phyloP scores from a whole-genome alignment of 768 basidiomycete genomes.

The Agaricus subrufescens region DNA sequence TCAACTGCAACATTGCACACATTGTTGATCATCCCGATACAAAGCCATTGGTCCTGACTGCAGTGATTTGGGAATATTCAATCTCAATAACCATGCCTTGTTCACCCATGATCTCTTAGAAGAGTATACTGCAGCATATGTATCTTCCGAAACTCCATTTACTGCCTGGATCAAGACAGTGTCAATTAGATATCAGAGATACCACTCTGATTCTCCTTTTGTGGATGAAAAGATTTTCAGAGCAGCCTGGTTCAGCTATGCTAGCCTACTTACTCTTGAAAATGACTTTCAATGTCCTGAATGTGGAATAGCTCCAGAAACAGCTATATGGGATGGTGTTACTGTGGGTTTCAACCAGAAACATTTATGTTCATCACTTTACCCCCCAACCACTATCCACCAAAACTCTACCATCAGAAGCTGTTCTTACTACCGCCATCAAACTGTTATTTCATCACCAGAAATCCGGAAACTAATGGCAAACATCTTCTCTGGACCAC shows the following conservation, averaged over 20 bases:
- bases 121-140: conserved; percentile 26
- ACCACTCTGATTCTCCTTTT: conserved; percentile 13
- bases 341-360: conserved; percentile 25
- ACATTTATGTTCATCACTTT: conserved; percentile 18
- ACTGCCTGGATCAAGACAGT: conserved; percentile 20
- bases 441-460: conserved; percentile 25
- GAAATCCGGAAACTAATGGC: neutral
- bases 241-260: conserved; percentile 28
- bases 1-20: conserved; percentile 14
- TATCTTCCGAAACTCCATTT: conserved; percentile 31
- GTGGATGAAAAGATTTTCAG: conserved; percentile 24
- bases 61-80: conserved; percentile 23
- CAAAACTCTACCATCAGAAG: conserved; percentile 7
- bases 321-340: conserved; percentile 29
- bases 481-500: neutral
- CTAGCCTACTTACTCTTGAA: conserved; percentile 16
- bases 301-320: conserved; percentile 23
- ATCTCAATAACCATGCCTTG: conserved; percentile 25
- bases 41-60: conserved; percentile 27
- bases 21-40: conserved; percentile 4
- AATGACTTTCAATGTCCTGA: conserved; percentile 20
- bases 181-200: conserved; percentile 16
- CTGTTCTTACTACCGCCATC: conserved; percentile 16
- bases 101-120: conserved; percentile 29
- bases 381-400: conserved; percentile 24